These are phyloP conservation scores for Gypsophila paniculata DNA, from an alignment of 179 eudicot genomes.

Conservation along the genomic window DNA sequence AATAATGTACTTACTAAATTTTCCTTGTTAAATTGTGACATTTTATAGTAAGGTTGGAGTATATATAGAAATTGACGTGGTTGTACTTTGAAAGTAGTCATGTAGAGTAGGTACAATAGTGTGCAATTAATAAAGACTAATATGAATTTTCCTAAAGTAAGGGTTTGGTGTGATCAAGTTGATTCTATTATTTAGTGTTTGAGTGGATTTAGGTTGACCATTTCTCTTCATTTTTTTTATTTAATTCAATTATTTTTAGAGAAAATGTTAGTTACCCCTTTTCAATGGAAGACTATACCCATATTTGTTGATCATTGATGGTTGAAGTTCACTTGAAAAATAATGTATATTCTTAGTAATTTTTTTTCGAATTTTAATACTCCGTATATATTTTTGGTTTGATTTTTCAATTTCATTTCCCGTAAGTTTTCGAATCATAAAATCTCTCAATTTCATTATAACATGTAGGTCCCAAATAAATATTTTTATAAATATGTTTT, in stretches of 20 bases:
- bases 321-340: neutral
- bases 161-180: constrained; percentile 21
- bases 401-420: no score
- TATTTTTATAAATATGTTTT: no score
- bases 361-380: neutral
- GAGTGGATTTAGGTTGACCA: constrained; percentile 6
- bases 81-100: neutral
- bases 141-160: neutral
- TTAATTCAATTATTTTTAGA: neutral
- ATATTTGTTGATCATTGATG: neutral
- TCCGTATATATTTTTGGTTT: no score
- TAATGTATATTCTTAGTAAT: neutral
- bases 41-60: neutral
- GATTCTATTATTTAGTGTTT: neutral
- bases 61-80: constrained; percentile 5
- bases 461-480: no score
- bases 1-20: neutral
- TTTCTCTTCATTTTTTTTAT: neutral
- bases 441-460: no score
- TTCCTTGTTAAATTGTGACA: neutral
- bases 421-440: no score
- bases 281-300: neutral
- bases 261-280: constrained; percentile 2
- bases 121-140: neutral
- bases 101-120: constrained; percentile 2